Evolutionary conservation across 2,329 filamentous ascomycete genomes (phyloP).

Genomic region (Colletotrichum costaricense): DNA sequence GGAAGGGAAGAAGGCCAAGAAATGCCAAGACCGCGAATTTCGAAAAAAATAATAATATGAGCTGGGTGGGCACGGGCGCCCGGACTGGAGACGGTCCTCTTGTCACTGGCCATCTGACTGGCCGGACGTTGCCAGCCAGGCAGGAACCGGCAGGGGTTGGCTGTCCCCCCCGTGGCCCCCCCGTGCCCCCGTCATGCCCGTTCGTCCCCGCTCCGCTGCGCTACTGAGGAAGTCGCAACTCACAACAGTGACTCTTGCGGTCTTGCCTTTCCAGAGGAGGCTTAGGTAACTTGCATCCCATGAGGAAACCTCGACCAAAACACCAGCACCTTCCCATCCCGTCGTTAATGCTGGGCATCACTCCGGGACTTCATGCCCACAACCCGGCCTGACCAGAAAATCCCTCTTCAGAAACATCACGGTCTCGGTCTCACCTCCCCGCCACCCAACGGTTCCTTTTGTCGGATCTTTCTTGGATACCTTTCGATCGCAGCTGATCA

Average conservation of each 20-base stretch:
- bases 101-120: neutral
- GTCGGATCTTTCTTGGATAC: too few relatives aligned
- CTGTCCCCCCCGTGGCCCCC: neutral
- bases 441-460: too few relatives aligned
- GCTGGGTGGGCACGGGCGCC: conserved; percentile 21
- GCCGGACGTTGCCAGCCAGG: neutral
- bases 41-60: conserved; percentile 25
- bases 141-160: conserved; percentile 1
- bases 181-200: neutral
- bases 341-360: neutral
- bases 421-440: neutral
- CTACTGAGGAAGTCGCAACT: neutral
- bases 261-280: too few relatives aligned
- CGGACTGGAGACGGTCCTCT: conserved; percentile 3
- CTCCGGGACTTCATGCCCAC: neutral
- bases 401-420: neutral
- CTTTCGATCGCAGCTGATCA: too few relatives aligned
- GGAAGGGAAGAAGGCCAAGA: conserved; percentile 28
- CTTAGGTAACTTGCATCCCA: neutral
- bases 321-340: neutral
- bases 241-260: too few relatives aligned
- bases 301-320: neutral
- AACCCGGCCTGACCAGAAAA: neutral
- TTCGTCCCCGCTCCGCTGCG: conserved; percentile 2
- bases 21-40: conserved; percentile 33